Evolutionary conservation across 176 grass and related monocot genomes (phyloP).

Genomic region (Phoenix dactylifera): DNA sequence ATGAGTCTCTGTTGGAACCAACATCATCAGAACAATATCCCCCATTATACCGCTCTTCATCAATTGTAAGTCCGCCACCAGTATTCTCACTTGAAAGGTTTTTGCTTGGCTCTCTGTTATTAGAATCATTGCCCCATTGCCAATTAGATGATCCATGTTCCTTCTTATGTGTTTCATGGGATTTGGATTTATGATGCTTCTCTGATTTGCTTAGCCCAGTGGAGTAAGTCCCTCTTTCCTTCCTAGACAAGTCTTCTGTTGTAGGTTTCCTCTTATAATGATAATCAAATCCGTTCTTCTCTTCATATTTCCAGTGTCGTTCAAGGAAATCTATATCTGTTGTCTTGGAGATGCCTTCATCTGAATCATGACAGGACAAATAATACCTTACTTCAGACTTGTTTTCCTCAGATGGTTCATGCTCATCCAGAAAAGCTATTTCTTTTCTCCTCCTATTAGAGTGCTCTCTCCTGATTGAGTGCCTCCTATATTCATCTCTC

Average conservation of each 20-base stretch:
- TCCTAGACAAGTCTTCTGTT: constrained; percentile 11
- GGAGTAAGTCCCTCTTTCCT: not conserved
- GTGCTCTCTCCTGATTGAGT: constrained; percentile 10
- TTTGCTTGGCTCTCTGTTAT: constrained; percentile 14
- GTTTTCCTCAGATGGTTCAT: constrained; percentile 1
- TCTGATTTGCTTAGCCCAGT: constrained; percentile 19
- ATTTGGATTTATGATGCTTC: constrained; percentile 18
- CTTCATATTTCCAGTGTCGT: constrained; percentile 16
- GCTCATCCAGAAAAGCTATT: constrained; percentile 25
- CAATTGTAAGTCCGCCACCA: not conserved
- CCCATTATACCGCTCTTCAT: constrained; percentile 5
- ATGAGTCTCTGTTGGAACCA: constrained; percentile 4
- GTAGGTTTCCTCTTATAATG: constrained; percentile 13
- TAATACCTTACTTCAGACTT: not conserved
- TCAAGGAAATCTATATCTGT: not conserved
- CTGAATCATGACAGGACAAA: not conserved
- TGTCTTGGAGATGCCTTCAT: not conserved
- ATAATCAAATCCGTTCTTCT: constrained; percentile 15
- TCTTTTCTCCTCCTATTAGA: constrained; percentile 31
- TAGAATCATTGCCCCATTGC: constrained; percentile 12
- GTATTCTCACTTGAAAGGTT: constrained; percentile 24
- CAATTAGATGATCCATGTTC: constrained; percentile 27
- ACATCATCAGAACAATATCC: constrained; percentile 20
- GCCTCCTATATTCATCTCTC: constrained; percentile 13
- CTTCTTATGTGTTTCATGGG: not conserved